Conservation (phyloP, 2,329 filamentous ascomycete species). For the Ceratocystiopsis minuta region DNA sequence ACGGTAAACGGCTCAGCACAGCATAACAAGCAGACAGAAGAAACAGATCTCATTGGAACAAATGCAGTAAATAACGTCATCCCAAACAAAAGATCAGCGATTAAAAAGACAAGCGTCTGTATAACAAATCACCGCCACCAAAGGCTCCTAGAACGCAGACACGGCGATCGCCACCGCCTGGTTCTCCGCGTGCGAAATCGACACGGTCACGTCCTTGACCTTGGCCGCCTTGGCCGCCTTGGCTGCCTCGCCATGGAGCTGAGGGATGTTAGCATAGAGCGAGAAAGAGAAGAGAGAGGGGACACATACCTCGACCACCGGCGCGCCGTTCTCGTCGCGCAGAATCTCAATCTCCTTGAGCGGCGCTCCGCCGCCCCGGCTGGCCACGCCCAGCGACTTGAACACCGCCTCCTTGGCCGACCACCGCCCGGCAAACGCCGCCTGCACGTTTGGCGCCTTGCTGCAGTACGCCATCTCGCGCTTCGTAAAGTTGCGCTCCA, state of each 20-base stretch:
- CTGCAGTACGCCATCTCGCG: slow-evolving; percentile 76
- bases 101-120: too few relatives aligned
- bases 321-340: slow-evolving; percentile 64
- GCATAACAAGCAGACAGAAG: too few relatives aligned
- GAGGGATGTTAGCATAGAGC: slow-evolving; percentile 19
- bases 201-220: slow-evolving; percentile 76
- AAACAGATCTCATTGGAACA: too few relatives aligned
- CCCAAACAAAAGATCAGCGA: too few relatives aligned
- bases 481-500: slow-evolving; percentile 84
- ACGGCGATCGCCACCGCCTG: slow-evolving; percentile 93
- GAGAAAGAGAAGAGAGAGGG: too few relatives aligned
- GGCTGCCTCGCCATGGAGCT: slow-evolving; percentile 78
- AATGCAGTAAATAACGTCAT: too few relatives aligned
- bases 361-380: slow-evolving; percentile 74
- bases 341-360: slow-evolving; percentile 90
- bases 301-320: slow-evolving; percentile 59
- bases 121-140: too few relatives aligned
- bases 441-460: slow-evolving; percentile 46
- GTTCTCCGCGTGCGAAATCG: slow-evolving; percentile 86
- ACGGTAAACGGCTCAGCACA: too few relatives aligned
- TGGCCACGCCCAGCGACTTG: slow-evolving; percentile 78
- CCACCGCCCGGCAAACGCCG: slow-evolving; percentile 90
- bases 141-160: slow-evolving; percentile 56
- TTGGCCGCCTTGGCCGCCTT: slow-evolving; percentile 69
- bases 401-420: slow-evolving; percentile 97